phyloP scores from a whole-genome alignment of 2,329 filamentous ascomycete genomes.

The Pseudohalonectria lignicola region DNA sequence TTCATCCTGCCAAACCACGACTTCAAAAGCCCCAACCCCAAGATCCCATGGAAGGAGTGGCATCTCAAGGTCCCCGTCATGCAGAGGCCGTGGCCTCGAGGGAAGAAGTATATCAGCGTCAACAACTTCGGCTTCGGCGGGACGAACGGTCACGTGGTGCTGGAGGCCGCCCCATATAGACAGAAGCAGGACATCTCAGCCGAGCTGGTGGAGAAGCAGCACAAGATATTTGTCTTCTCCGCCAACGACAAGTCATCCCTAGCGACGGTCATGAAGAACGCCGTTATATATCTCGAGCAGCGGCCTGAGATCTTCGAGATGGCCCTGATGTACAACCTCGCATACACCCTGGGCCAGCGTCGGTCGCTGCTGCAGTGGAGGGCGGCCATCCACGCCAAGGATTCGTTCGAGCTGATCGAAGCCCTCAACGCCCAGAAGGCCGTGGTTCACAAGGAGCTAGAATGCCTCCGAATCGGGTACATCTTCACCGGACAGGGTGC shows the following conservation, averaged over 20 bases:
- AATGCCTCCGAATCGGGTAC: conserved; percentile 24
- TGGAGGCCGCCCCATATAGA: conserved; percentile 24
- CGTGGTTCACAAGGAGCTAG: conserved; percentile 22
- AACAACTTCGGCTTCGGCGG: conserved; percentile 37
- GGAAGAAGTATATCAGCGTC: conserved; percentile 37
- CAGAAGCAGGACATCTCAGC: conserved; percentile 17
- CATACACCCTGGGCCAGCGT: conserved; percentile 34
- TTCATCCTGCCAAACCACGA: conserved; percentile 38
- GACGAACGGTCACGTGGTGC: conserved; percentile 31
- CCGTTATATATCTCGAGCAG: conserved; percentile 29
- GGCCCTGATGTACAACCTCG: conserved; percentile 31
- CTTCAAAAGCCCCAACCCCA: conserved; percentile 35
- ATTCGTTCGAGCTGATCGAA: conserved; percentile 32
- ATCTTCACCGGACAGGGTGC: conserved; percentile 30
- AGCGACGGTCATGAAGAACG: conserved; percentile 20
- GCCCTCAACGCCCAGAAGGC: conserved; percentile 26
- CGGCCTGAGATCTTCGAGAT: conserved; percentile 30
- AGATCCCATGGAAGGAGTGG: conserved; percentile 37
- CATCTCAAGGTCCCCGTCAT: conserved; percentile 33
- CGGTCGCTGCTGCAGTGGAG: conserved; percentile 31
- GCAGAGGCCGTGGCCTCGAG: conserved; percentile 32
- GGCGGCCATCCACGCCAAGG: conserved; percentile 28
- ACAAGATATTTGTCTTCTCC: conserved; percentile 30
- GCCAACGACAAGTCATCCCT: conserved; percentile 27
- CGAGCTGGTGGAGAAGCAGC: conserved; percentile 11